A percentile compares a stretch with the other conserved stretches of the same genome.
Conservation (phyloP, 2,329 filamentous ascomycete genomes). For the Colletotrichum higginsianum region DNA sequence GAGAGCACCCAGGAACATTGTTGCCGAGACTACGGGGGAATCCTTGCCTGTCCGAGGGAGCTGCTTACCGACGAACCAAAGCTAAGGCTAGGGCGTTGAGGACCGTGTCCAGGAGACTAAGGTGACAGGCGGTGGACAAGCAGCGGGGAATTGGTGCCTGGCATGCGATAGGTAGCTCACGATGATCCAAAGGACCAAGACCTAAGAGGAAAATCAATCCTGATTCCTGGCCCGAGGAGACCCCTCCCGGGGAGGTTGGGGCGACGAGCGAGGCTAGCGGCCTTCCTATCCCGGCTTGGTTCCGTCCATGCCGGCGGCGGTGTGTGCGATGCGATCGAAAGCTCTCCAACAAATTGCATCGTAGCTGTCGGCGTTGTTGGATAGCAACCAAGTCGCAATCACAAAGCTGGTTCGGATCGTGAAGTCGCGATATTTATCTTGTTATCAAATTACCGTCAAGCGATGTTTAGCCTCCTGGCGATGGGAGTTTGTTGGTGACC, state of each 20-base stretch:
- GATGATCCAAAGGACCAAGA: not conserved
- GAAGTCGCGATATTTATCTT: not conserved
- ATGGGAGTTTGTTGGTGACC: not conserved
- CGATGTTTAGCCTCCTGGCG: not conserved
- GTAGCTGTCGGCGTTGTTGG: not conserved
- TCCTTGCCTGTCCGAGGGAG: conserved; percentile 7
- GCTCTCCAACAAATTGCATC: not conserved
- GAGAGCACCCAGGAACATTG: conserved; percentile 1
- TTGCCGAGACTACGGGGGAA: conserved; percentile 10
- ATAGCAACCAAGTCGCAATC: not conserved
- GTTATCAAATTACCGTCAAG: not conserved
- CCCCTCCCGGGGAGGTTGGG: conserved; percentile 11
- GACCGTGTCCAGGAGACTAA: not conserved
- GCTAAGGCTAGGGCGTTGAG: conserved; percentile 1
- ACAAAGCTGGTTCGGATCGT: conserved; percentile 2
- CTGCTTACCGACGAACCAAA: conserved; percentile 3
- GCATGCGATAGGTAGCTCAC: not conserved
- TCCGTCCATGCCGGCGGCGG: conserved; percentile 12
- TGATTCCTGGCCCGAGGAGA: not conserved
- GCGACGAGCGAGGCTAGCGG: conserved; percentile 19
- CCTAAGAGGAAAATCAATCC: too few relatives aligned
- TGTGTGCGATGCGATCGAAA: not conserved
- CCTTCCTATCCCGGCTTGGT: conserved; percentile 34
- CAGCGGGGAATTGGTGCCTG: not conserved
- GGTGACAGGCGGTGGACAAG: conserved; percentile 2